phyloP scores from a whole-genome alignment of 345 rosid genomes.

The Anastatica hierochuntica region DNA sequence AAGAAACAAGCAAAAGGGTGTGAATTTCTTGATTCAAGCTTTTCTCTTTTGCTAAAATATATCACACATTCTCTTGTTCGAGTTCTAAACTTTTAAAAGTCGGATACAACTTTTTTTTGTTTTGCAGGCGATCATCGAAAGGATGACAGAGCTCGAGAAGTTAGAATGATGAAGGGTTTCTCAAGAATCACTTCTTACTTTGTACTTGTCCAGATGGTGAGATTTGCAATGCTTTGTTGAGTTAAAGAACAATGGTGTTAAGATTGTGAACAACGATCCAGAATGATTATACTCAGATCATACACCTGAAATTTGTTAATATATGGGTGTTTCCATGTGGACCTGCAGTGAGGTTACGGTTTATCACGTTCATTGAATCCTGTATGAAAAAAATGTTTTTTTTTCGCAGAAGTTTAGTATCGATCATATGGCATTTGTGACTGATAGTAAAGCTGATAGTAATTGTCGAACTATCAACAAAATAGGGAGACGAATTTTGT shows the following conservation, averaged over 20 bases:
- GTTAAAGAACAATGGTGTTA: slow-evolving; percentile 1
- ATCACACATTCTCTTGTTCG: not conserved
- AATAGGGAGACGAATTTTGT: no score
- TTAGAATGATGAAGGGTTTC: slow-evolving; percentile 40
- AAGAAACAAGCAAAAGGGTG: slow-evolving; percentile 99
- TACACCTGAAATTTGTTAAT: not conserved
- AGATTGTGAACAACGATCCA: not conserved
- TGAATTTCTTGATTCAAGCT: not conserved
- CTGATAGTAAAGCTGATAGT: no score
- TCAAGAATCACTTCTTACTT: no score
- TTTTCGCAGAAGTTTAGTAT: no score
- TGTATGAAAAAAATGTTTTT: no score
- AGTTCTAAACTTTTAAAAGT: not conserved
- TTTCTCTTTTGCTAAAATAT: not conserved
- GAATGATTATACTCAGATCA: not conserved
- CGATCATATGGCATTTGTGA: no score
- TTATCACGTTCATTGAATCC: no score
- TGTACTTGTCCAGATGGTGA: not conserved
- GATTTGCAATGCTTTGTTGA: not conserved
- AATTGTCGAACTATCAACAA: no score
- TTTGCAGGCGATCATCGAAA: slow-evolving; percentile 82
- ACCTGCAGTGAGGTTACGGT: no score
- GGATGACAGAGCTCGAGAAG: slow-evolving; percentile 93
- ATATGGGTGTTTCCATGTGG: not conserved
- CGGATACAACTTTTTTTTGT: not conserved